Evolutionary conservation across 2,329 filamentous ascomycete species (phyloP).

Genomic region (Cladosporium phlei): DNA sequence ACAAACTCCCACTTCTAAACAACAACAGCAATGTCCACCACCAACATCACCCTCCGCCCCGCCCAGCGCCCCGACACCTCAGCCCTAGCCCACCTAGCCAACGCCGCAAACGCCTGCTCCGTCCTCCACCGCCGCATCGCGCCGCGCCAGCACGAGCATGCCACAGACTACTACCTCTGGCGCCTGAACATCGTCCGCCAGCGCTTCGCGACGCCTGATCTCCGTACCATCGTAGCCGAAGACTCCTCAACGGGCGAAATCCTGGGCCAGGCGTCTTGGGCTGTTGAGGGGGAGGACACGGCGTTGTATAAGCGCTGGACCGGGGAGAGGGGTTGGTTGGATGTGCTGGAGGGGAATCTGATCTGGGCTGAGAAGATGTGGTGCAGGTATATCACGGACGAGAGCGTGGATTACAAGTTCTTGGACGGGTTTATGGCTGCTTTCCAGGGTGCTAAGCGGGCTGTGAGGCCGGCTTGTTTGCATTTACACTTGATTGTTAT

Average conservation of each 20-base stretch:
- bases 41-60: background rate
- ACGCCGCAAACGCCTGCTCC: background rate
- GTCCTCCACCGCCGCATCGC: slow-evolving; percentile 1
- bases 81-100: background rate
- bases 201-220: background rate
- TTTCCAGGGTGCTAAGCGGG: background rate
- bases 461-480: background rate
- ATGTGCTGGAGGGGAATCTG: background rate
- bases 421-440: background rate
- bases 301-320: background rate
- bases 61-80: slow-evolving; percentile 1
- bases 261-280: background rate
- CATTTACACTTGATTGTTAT: background rate
- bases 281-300: background rate
- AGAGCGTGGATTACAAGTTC: background rate
- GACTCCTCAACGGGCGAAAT: background rate
- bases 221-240: background rate
- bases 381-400: background rate
- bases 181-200: slow-evolving; percentile 6
- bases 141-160: background rate
- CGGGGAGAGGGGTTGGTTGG: background rate
- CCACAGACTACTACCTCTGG: slow-evolving; percentile 1
- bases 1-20: too few relatives aligned
- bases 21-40: too few relatives aligned
- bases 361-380: background rate